Conservation (phyloP, 805 yeast species). For the Nakazawaea peltata region DNA sequence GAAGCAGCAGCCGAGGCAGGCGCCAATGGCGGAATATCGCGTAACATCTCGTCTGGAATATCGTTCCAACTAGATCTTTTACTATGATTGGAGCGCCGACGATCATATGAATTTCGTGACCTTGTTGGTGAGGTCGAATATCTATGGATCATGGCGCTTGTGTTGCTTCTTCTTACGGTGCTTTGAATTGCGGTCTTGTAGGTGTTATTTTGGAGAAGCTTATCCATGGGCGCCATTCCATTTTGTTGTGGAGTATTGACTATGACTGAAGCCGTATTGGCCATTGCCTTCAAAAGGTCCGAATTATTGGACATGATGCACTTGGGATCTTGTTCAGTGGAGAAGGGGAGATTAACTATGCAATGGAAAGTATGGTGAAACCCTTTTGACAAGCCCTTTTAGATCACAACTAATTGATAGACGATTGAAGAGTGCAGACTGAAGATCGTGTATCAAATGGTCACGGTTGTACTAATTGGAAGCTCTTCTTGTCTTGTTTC, state of each 20-base stretch:
- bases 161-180: constrained; percentile 25
- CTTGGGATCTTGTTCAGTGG: not conserved
- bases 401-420: too few relatives aligned
- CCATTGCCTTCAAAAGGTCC: constrained; percentile 36
- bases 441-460: too few relatives aligned
- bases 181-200: constrained; percentile 41
- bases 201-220: constrained; percentile 17
- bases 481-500: too few relatives aligned
- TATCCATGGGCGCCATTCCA: constrained; percentile 10
- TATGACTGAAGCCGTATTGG: constrained; percentile 49
- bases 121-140: constrained; percentile 14
- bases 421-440: too few relatives aligned
- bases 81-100: not conserved
- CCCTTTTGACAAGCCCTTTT: too few relatives aligned
- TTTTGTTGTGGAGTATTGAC: constrained; percentile 21
- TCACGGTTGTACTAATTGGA: too few relatives aligned
- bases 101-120: not conserved
- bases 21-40: too few relatives aligned
- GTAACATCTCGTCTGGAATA: constrained; percentile 55
- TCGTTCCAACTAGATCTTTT: constrained; percentile 25
- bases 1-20: too few relatives aligned
- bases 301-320: constrained; percentile 9
- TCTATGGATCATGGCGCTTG: constrained; percentile 15
- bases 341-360: not conserved
- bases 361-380: too few relatives aligned